Evolutionary conservation across 805 yeast species (phyloP).

Genomic region (Barnettozyma siamensis): DNA sequence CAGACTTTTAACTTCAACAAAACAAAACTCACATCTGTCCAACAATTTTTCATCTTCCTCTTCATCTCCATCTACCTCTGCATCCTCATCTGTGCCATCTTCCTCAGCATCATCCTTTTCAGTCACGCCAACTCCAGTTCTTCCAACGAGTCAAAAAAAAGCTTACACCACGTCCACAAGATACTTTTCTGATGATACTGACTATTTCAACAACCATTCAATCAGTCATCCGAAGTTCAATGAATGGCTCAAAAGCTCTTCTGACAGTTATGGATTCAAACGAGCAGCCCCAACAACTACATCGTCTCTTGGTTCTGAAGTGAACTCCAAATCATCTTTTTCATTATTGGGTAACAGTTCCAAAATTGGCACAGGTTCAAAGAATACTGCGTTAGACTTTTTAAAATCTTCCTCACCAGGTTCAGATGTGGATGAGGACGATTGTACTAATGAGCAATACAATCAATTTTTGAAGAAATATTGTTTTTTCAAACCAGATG

Average conservation of each 20-base stretch:
- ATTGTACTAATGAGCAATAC: constrained; percentile 11
- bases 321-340: constrained; percentile 7
- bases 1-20: not conserved
- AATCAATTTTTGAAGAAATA: constrained; percentile 23
- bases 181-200: constrained; percentile 25
- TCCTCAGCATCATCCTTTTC: constrained; percentile 7
- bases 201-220: constrained; percentile 18
- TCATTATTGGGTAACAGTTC: constrained; percentile 4
- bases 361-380: constrained; percentile 1
- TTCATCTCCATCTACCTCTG: constrained; percentile 4
- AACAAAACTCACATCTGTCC: constrained; percentile 3
- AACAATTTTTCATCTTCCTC: constrained; percentile 7
- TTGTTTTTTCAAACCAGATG: constrained; percentile 23
- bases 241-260: constrained; percentile 8
- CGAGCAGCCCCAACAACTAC: not conserved
- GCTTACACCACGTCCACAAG: constrained; percentile 19
- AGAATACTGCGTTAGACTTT: not conserved
- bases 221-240: constrained; percentile 9
- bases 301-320: not conserved
- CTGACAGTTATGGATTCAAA: constrained; percentile 11
- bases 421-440: not conserved
- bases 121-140: constrained; percentile 12
- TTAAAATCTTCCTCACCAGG: not conserved
- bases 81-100: constrained; percentile 1
- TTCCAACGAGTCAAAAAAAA: constrained; percentile 1